Base-by-base conservation (phyloP, 805 yeast species). In the Teunomyces panamensis region DNA sequence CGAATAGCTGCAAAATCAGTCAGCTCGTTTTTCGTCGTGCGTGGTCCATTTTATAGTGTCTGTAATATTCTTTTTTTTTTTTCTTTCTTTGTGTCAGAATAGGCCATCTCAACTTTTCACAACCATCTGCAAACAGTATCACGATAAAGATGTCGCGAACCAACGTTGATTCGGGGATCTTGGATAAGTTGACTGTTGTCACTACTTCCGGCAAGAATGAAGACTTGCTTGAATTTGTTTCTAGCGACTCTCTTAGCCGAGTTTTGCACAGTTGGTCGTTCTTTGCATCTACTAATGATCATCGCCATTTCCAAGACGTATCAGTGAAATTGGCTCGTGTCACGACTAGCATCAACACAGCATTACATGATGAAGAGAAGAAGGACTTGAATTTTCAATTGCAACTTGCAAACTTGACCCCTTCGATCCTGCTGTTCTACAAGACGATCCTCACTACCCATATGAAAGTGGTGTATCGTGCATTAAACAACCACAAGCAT, bases 381-480 rank as follows among this genome's bases (percentile, higher is more conserved):
- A 36, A 54, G 14, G 46, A 44, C 35, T 45, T 47, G 9, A 43
- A 48, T 3, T 30, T 49, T 24, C 52, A 49, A 30, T 41, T 54
- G 46, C 48, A 50, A 13, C 46, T 47, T 11, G 43, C 44, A 32
- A 47, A 58, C 29, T 52, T 59, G 41, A 49, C 51, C 57, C 63
- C 44, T 5, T 39, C 42, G n/a, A 47, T 68, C 30, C 45, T 53
- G 2, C 67, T 67, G 7, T 59, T 84, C 20, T 75, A 84, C 47
- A 74, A 74, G 44, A 76, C 77, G 10, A 66, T 90, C 3, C 61
- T 89, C 8, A 67, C 74, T 1, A 75, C 74, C 42, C 80, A 87
- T 59, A 61, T 77, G 37, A 87, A 84, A 55, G 76, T 82, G 6
- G 68, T 90, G 2, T 87, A 86, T 64, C 73, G 95, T 55, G 83